A percentile compares a stretch with the other conserved stretches of the same genome.
Evolutionary conservation across 225 moss, liverwort and hornwort genomes (phyloP).

Genomic region (Pseudoscleropodium purum): DNA sequence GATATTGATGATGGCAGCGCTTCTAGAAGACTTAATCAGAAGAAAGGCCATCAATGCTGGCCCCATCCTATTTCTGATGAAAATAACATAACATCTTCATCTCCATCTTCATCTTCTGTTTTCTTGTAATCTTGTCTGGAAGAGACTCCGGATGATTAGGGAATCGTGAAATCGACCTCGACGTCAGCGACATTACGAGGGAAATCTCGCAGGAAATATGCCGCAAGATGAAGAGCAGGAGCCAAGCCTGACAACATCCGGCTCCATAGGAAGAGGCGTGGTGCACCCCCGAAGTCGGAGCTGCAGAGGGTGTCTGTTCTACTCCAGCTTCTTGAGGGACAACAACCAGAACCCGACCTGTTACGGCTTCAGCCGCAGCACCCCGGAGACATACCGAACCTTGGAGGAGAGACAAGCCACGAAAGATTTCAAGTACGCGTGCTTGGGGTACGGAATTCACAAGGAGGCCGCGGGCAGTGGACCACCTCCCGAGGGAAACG

Average conservation of each 20-base stretch:
- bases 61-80: background rate
- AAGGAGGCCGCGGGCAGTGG: background rate
- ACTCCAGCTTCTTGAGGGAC: conserved; percentile 66
- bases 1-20: background rate
- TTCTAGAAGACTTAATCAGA: background rate
- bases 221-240: conserved; percentile 5
- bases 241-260: background rate
- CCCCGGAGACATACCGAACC: conserved; percentile 19
- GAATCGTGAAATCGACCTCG: background rate
- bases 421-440: conserved; percentile 34
- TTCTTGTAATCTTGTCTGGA: background rate
- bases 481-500: background rate
- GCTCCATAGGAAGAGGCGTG: conserved; percentile 13
- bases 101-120: background rate
- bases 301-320: conserved; percentile 72
- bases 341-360: conserved; percentile 59
- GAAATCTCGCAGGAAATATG: background rate
- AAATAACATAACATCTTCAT: background rate
- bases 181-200: background rate
- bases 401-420: conserved; percentile 25
- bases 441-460: conserved; percentile 25
- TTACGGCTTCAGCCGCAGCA: conserved; percentile 56
- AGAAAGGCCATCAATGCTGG: background rate
- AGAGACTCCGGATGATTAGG: background rate
- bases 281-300: conserved; percentile 40